Percentiles rank a stretch among this genome's conserved stretches.
phyloP scores from a whole-genome alignment of 352 stramenopile species.

The Blastocystis hominis region DNA sequence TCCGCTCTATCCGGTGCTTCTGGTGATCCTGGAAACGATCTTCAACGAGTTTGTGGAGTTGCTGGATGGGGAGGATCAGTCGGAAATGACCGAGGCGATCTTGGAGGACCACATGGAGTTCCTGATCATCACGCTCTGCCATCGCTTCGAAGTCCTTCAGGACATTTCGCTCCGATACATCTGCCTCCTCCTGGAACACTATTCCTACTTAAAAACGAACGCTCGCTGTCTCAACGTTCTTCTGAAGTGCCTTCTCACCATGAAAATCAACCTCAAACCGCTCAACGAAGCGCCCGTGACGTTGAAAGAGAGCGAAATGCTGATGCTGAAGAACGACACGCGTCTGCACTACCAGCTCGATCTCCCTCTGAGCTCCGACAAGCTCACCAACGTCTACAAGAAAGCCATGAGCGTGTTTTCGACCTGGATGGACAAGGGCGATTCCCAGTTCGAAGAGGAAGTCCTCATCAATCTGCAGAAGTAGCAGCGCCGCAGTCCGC shows the following conservation, averaged over 20 bases:
- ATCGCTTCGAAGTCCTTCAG: conserved; percentile 23
- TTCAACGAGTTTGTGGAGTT: conserved; percentile 5
- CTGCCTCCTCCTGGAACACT: conserved; percentile 25
- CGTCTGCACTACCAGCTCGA: conserved; percentile 39
- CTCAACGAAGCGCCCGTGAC: conserved; percentile 12
- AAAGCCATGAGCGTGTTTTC: conserved; percentile 32
- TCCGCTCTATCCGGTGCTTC: conserved; percentile 6
- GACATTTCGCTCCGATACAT: conserved; percentile 13
- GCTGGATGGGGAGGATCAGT: neutral
- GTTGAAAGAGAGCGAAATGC: neutral
- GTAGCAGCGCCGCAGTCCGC: neutral
- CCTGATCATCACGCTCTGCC: conserved; percentile 3
- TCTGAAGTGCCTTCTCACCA: conserved; percentile 44
- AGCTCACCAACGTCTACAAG: neutral
- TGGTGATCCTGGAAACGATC: conserved; percentile 26
- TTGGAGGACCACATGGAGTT: conserved; percentile 56
- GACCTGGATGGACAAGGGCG: neutral
- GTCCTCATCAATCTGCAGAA: conserved; percentile 37
- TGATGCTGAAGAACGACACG: neutral
- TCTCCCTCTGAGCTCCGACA: conserved; percentile 11
- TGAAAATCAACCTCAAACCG: conserved; percentile 50
- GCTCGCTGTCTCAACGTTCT: conserved; percentile 43
- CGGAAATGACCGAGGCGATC: neutral
- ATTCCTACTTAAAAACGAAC: conserved; percentile 37
- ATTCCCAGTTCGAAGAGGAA: conserved; percentile 19